Percentiles rank a stretch among this genome's conserved stretches.
Conservation (phyloP, 2,329 filamentous ascomycete genomes). For the Aureobasidium sp. region DNA sequence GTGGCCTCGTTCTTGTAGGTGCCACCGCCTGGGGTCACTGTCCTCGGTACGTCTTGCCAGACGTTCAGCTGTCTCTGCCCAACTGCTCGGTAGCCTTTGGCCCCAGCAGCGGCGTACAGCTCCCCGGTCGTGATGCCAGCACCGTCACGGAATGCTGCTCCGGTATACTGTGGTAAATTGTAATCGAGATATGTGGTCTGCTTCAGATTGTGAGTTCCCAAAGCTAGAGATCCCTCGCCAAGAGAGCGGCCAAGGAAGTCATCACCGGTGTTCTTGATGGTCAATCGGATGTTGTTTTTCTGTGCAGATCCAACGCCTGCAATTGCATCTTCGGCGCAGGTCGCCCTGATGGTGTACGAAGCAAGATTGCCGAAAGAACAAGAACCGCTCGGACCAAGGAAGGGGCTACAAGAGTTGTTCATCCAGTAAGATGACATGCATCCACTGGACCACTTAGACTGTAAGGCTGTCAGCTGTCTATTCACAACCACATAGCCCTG, state of each 20-base stretch:
- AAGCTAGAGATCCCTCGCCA: slow-evolving; percentile 49
- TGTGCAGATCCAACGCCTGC: slow-evolving; percentile 34
- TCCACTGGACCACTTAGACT: not conserved
- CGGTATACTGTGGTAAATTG: not conserved
- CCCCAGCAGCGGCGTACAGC: not conserved
- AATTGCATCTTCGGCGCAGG: slow-evolving; percentile 22
- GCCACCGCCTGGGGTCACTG: slow-evolving; percentile 28
- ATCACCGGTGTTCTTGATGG: slow-evolving; percentile 39
- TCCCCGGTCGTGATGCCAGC: not conserved
- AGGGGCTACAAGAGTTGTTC: slow-evolving; percentile 38
- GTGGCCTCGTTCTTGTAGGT: slow-evolving; percentile 20
- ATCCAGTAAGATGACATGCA: slow-evolving; percentile 28
- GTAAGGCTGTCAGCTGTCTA: not conserved
- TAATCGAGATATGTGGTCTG: not conserved
- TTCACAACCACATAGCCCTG: not conserved
- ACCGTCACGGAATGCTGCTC: slow-evolving; percentile 46
- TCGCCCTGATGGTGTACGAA: slow-evolving; percentile 25
- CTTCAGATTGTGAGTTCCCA: slow-evolving; percentile 23
- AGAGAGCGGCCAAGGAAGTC: slow-evolving; percentile 51
- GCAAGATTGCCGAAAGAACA: slow-evolving; percentile 42
- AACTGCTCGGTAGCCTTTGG: too few species aligned
- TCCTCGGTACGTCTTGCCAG: too few species aligned
- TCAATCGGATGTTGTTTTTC: slow-evolving; percentile 44
- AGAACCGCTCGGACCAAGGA: slow-evolving; percentile 24
- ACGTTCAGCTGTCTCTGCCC: too few species aligned